A percentile compares a stretch with the other conserved stretches of the same genome.
Conservation (phyloP, 805 yeast genomes). For the Candida xiaguanensis region DNA sequence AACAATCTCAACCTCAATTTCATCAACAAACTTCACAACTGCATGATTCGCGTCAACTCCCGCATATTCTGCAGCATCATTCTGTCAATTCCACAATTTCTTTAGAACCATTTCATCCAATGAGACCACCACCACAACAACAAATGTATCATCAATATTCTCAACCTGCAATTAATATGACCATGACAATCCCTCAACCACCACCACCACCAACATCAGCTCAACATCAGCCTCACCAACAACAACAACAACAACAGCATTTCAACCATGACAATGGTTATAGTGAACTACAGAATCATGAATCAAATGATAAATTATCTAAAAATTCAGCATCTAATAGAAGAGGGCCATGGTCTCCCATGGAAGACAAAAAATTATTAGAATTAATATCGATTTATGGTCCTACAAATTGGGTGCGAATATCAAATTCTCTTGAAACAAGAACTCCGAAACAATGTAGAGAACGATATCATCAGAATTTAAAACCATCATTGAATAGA, state of each 20-base stretch:
- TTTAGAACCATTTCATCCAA: conserved; percentile 1
- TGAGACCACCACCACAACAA: conserved; percentile 6
- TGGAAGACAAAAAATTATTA: conserved; percentile 71
- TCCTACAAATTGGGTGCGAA: conserved; percentile 86
- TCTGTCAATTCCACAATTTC: neutral
- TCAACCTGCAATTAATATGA: conserved; percentile 4
- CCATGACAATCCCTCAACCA: conserved; percentile 1
- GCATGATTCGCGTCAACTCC: neutral
- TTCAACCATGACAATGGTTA: neutral
- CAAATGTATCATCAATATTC: conserved; percentile 2
- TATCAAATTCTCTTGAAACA: conserved; percentile 66
- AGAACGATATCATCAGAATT: conserved; percentile 86
- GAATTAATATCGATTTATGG: conserved; percentile 69
- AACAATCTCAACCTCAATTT: neutral
- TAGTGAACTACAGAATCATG: neutral
- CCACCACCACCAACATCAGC: neutral
- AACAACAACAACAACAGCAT: neutral
- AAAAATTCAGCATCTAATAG: conserved; percentile 18
- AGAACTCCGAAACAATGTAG: conserved; percentile 91
- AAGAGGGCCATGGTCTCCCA: conserved; percentile 89
- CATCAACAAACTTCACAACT: neutral
- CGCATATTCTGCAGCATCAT: neutral
- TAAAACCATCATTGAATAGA: conserved; percentile 79
- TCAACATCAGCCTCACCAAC: neutral
- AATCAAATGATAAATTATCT: neutral